Conservation (phyloP, 2,329 filamentous ascomycete species). For the Cercospora sesami region DNA sequence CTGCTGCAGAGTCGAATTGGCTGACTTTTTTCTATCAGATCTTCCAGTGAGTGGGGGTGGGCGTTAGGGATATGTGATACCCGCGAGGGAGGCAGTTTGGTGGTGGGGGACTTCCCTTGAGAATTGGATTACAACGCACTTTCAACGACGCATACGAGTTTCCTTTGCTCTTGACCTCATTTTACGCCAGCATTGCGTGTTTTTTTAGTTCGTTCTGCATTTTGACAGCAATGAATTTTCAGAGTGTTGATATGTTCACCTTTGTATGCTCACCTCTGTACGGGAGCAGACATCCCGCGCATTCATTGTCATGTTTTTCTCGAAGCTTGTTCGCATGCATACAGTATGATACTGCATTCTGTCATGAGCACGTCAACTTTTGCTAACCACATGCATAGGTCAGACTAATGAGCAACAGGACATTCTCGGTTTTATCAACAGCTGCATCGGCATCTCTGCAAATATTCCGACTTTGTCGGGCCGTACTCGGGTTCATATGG, state of each 20-base stretch:
- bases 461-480: neutral
- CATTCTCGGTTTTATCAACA: neutral
- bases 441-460: neutral
- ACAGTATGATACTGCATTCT: neutral
- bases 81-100: slow-evolving; percentile 11
- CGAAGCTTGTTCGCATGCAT: neutral
- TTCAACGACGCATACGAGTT: neutral
- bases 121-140: neutral
- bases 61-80: slow-evolving; percentile 20
- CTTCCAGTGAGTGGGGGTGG: slow-evolving; percentile 21
- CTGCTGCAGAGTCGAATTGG: slow-evolving; percentile 12
- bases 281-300: neutral
- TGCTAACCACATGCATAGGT: neutral
- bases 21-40: slow-evolving; percentile 22
- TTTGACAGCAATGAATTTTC: neutral
- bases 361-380: neutral
- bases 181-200: neutral
- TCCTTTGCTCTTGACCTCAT: neutral
- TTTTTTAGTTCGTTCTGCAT: neutral
- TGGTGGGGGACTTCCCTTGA: neutral
- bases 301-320: neutral
- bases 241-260: neutral
- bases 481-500: neutral
- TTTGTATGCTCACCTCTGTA: neutral
- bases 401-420: neutral